phyloP scores from a whole-genome alignment of 2,329 filamentous ascomycete genomes.

The Elsinoe perseae region DNA sequence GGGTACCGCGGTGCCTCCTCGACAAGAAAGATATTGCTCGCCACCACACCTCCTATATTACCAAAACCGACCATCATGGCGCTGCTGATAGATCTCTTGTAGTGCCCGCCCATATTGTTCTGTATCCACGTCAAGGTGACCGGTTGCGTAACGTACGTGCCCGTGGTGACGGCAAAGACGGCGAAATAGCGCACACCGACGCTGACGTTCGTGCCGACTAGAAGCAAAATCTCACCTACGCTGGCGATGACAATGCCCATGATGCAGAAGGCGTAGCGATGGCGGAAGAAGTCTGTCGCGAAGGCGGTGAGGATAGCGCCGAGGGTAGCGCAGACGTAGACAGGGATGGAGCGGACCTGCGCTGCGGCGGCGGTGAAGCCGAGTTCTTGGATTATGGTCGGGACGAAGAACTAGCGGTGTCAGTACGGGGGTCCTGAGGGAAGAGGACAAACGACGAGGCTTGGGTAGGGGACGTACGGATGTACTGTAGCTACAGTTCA shows the following conservation, averaged over 20 bases:
- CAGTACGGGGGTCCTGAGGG: not conserved
- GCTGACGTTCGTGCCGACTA: conserved; percentile 4
- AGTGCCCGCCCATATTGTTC: conserved; percentile 29
- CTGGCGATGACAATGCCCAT: conserved; percentile 20
- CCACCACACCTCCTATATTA: conserved; percentile 37
- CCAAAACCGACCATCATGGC: conserved; percentile 35
- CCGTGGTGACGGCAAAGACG: conserved; percentile 25
- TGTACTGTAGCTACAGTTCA: conserved; percentile 27
- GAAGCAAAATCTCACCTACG: conserved; percentile 6
- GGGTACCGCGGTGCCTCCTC: conserved; percentile 19
- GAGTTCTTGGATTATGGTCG: conserved; percentile 44
- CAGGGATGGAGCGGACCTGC: conserved; percentile 26
- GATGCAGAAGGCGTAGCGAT: conserved; percentile 48
- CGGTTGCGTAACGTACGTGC: conserved; percentile 27
- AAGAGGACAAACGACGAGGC: not conserved
- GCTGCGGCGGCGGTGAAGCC: conserved; percentile 23
- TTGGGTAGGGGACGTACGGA: conserved; percentile 4
- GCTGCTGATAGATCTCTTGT: conserved; percentile 33
- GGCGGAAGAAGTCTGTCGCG: conserved; percentile 25
- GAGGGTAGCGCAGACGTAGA: conserved; percentile 28
- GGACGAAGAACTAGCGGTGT: conserved; percentile 24
- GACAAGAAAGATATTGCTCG: conserved; percentile 32
- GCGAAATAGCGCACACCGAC: conserved; percentile 22
- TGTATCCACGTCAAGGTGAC: conserved; percentile 27
- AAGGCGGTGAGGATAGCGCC: conserved; percentile 26